These are phyloP conservation scores for Termitomyces sp. DNA, from an alignment of 768 basidiomycete genomes.

Conservation along the genomic window DNA sequence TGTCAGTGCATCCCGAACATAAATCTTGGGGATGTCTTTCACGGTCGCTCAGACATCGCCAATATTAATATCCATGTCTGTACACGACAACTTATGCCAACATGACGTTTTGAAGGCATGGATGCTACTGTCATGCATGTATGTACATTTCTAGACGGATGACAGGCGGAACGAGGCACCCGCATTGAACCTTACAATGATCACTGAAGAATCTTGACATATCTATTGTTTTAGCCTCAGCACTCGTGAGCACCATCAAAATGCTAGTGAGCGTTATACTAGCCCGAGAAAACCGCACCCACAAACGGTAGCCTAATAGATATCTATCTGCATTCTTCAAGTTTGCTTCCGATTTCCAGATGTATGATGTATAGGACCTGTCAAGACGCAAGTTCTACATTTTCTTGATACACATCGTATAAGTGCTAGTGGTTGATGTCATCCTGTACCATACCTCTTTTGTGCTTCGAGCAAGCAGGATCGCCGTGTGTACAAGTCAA, in stretches of 20 bases:
- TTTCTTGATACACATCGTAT: neutral
- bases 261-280: neutral
- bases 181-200: neutral
- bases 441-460: neutral
- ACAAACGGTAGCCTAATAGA: neutral
- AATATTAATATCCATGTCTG: too few relatives aligned
- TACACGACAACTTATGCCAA: too few relatives aligned
- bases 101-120: too few relatives aligned
- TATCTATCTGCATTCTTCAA: neutral
- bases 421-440: neutral
- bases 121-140: neutral
- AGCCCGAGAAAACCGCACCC: too few relatives aligned
- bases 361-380: neutral
- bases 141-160: neutral
- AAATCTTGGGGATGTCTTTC: too few relatives aligned
- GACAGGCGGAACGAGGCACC: neutral
- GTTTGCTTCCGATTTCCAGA: too few relatives aligned
- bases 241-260: neutral
- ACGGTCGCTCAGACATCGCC: too few relatives aligned
- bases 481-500: neutral
- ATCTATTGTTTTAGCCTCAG: neutral
- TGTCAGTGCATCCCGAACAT: too few relatives aligned
- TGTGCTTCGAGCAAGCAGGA: neutral
- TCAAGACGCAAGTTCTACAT: neutral
- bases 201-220: neutral